Evolutionary conservation across 495 filamentous ascomycete genomes (phyloP), one percentile per base, ranked within the genome.

Genomic region (Aspergillus campestris): DNA sequence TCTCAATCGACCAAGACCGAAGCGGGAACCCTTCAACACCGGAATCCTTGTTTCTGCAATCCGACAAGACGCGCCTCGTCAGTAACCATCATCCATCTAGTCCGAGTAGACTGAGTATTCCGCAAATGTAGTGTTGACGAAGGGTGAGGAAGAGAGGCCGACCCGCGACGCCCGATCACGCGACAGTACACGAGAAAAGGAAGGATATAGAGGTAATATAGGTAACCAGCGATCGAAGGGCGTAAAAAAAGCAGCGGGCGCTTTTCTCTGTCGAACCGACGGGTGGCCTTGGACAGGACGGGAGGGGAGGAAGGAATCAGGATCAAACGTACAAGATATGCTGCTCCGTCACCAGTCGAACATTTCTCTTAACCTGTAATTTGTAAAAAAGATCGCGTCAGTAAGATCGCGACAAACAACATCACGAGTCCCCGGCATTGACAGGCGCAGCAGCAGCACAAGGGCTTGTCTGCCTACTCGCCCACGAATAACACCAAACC

Each of bases 261-360:
- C 34, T 33, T 38, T 24, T 28, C 35, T 33, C 45, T 37, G 42
- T 18, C 27, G 34, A 35, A 37, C 15, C 14, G 18, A n/a, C 30
- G 29, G 7, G 33, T 34, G 32, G n/a, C n/a, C n/a, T n/a, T n/a
- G n/a, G n/a, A n/a, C n/a, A 28, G 28, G 27, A 12, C 18, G 32
- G 13, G 39, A 38, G 44, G 11, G 32, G 28, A 55, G 46, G 34
- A 47, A 50, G 45, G 31, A 12, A 27, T 31, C 32, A 30, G 42
- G 13, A 41, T 38, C 47, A 41, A 55, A 79, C 86, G 64, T 80
- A 94, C 89, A 89, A 83, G 62, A 87, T 78, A 48, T 80, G 77
- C 65, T 96, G 91, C 66, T 89, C 82, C 24, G 92, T 98, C 49
- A 96, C 76, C 66, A 98, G 77, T 75, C 91, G 90, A 62, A 98